These are phyloP conservation scores for Teratosphaeria epicoccoides DNA, from an alignment of 2,329 filamentous ascomycete species.

Conservation along the genomic window DNA sequence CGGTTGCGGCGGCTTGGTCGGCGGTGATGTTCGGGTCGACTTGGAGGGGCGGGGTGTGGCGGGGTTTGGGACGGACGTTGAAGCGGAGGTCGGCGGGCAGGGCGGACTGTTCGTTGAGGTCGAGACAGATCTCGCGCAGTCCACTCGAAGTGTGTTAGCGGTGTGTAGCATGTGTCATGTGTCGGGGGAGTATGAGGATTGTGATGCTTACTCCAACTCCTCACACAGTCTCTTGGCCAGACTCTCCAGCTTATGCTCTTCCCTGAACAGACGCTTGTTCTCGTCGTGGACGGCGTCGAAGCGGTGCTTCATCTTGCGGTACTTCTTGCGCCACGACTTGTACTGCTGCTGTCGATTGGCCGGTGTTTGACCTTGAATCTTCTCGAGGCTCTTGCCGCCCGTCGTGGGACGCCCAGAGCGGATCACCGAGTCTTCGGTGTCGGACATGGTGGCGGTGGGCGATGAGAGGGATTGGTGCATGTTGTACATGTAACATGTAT, in stretches of 20 bases:
- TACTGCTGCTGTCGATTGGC: constrained; percentile 15
- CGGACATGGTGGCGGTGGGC: constrained; percentile 14
- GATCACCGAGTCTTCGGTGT: constrained; percentile 19
- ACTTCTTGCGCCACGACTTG: constrained; percentile 60
- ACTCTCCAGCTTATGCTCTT: constrained; percentile 69
- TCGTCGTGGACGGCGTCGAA: constrained; percentile 71
- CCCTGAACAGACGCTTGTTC: constrained; percentile 70
- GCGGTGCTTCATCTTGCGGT: constrained; percentile 73
- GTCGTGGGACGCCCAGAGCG: constrained; percentile 8
- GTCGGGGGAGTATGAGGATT: constrained; percentile 22
- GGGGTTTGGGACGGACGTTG: constrained; percentile 64
- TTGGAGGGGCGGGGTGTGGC: constrained; percentile 44
- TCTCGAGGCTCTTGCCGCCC: constrained; percentile 15
- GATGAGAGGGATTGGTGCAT: background rate
- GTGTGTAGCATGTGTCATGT: background rate
- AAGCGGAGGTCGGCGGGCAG: constrained; percentile 15
- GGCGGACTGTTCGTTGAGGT: constrained; percentile 69
- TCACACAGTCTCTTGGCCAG: constrained; percentile 75
- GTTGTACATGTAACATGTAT: background rate
- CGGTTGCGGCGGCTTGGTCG: constrained; percentile 19
- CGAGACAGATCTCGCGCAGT: constrained; percentile 75
- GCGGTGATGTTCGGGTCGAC: constrained; percentile 20
- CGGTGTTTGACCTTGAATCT: background rate
- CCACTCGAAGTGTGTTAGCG: constrained; percentile 46
- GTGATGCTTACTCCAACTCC: constrained; percentile 66